Percentiles rank a stretch among this genome's conserved stretches.
These are phyloP conservation scores for Calonectria pseudoturangicola DNA, from an alignment of 2,329 filamentous ascomycete species.

Conservation along the genomic window DNA sequence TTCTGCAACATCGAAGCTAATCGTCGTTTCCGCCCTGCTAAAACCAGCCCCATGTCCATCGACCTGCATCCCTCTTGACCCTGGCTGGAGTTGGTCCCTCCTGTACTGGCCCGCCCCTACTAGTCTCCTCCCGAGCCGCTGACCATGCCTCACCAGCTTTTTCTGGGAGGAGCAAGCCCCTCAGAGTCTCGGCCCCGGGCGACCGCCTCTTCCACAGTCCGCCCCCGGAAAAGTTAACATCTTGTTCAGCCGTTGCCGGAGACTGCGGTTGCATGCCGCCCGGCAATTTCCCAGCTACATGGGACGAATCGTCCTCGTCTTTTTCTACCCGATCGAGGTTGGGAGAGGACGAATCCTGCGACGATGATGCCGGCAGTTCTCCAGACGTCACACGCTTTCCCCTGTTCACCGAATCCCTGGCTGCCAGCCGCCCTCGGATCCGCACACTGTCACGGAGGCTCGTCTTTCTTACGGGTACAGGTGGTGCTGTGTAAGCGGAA, in stretches of 20 bases:
- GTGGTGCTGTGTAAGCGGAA: constrained; percentile 30
- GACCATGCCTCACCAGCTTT: constrained; percentile 44
- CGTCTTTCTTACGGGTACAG: constrained; percentile 49
- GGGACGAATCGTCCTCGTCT: background rate
- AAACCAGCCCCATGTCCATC: constrained; percentile 59
- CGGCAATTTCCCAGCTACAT: constrained; percentile 2
- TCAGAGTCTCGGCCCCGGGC: constrained; percentile 48
- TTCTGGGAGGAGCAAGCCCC: constrained; percentile 45
- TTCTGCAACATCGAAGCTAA: constrained; percentile 27
- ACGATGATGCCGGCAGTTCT: background rate
- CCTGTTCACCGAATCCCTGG: constrained; percentile 10
- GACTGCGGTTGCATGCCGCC: constrained; percentile 25
- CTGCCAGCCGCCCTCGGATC: background rate
- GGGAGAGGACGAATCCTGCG: background rate
- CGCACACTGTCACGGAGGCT: constrained; percentile 45
- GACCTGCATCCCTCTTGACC: constrained; percentile 53
- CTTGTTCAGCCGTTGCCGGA: constrained; percentile 31
- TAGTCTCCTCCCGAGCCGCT: constrained; percentile 35
- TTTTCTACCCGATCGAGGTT: background rate
- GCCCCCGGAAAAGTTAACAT: constrained; percentile 33
- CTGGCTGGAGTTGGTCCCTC: constrained; percentile 42
- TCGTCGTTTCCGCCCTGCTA: constrained; percentile 37
- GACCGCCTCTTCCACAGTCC: constrained; percentile 49
- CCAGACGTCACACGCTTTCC: constrained; percentile 37
- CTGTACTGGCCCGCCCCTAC: constrained; percentile 30